These are phyloP conservation scores for Arabidopsis lyrata DNA, from an alignment of 441 rosid species.

Conservation along the genomic window DNA sequence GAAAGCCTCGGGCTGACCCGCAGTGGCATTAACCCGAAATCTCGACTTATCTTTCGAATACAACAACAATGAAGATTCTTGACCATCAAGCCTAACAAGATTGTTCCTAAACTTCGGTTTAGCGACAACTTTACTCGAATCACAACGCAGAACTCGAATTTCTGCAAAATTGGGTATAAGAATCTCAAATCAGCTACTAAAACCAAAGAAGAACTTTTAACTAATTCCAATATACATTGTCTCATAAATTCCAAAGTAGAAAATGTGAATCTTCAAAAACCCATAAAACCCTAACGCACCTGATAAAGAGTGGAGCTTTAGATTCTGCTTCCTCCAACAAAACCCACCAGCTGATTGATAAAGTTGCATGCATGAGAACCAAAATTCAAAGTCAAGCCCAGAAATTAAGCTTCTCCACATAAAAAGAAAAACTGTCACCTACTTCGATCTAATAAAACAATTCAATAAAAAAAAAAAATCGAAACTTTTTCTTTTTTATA, in stretches of 20 bases:
- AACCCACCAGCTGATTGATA: slow-evolving; percentile 44
- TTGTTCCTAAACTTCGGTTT: slow-evolving; percentile 45
- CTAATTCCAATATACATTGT: too few relatives aligned
- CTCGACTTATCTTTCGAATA: slow-evolving; percentile 45
- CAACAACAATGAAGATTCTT: slow-evolving; percentile 41
- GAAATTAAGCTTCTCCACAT: slow-evolving; percentile 26
- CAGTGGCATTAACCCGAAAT: slow-evolving; percentile 61
- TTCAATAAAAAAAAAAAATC: slow-evolving; percentile 24
- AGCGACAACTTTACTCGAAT: slow-evolving; percentile 44
- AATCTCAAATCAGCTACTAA: too few relatives aligned
- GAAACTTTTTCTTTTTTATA: neutral
- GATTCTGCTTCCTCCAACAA: slow-evolving; percentile 44
- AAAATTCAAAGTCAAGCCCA: slow-evolving; percentile 20
- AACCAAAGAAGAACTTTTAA: too few relatives aligned
- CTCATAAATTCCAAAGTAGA: too few relatives aligned
- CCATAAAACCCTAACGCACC: slow-evolving; percentile 25
- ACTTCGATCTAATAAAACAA: slow-evolving; percentile 28
- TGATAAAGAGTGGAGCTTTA: slow-evolving; percentile 45
- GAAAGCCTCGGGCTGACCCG: slow-evolving; percentile 68
- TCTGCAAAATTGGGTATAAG: slow-evolving; percentile 44
- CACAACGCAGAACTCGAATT: slow-evolving; percentile 47
- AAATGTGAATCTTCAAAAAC: neutral
- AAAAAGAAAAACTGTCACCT: neutral
- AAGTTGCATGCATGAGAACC: slow-evolving; percentile 37
- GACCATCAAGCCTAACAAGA: slow-evolving; percentile 45